Conservation (phyloP, 106 monocot genomes). For the Dioscorea zingiberensis region DNA sequence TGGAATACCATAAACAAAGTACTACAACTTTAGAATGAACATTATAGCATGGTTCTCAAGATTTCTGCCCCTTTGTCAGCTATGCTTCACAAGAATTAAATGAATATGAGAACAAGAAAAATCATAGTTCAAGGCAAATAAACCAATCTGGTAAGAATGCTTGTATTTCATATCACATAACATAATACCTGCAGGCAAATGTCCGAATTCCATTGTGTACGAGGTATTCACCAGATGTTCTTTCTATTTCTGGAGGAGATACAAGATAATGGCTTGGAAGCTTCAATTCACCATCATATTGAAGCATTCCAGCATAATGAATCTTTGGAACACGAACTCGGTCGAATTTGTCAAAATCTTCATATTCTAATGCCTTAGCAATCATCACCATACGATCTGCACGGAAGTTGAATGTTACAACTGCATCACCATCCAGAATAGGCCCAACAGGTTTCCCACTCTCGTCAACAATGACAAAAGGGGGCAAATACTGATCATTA, state of each 20-base stretch:
- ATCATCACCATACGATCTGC: conserved; percentile 97
- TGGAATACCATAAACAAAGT: too few relatives aligned
- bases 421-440: conserved; percentile 91
- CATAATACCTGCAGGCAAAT: conserved; percentile 84
- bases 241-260: conserved; percentile 90
- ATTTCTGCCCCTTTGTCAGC: too few relatives aligned
- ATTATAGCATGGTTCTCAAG: too few relatives aligned
- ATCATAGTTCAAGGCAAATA: too few relatives aligned
- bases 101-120: too few relatives aligned
- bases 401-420: conserved; percentile 93
- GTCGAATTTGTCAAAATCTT: conserved; percentile 91
- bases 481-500: conserved; percentile 89
- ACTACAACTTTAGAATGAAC: too few relatives aligned
- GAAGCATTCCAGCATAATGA: conserved; percentile 95
- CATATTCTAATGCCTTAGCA: conserved; percentile 94
- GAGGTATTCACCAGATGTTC: conserved; percentile 97
- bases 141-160: neutral
- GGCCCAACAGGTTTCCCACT: conserved; percentile 80
- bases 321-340: conserved; percentile 83
- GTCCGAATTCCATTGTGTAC: conserved; percentile 85
- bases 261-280: conserved; percentile 82
- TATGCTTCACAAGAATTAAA: too few relatives aligned
- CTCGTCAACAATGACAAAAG: conserved; percentile 91
- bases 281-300: conserved; percentile 95
- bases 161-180: neutral